Conservation (phyloP, 2,329 filamentous ascomycete genomes). For the Thyridium curvatum region DNA sequence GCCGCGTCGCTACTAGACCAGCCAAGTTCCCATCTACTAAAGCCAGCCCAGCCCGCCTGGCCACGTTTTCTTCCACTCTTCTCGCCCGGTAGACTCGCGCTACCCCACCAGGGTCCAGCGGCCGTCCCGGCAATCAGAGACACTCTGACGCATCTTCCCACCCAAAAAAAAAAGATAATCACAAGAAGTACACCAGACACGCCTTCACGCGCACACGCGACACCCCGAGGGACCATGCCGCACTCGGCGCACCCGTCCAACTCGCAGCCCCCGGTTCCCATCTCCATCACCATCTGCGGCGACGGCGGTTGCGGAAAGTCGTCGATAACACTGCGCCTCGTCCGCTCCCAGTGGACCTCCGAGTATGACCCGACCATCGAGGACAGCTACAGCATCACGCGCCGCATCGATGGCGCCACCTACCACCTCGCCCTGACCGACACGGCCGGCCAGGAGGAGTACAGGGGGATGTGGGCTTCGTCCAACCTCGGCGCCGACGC, state of each 20-base stretch:
- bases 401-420: conserved; percentile 70
- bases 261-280: conserved; percentile 41
- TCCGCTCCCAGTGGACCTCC: conserved; percentile 76
- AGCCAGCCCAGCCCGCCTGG: too few relatives aligned
- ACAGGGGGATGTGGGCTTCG: conserved; percentile 78
- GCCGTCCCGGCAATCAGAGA: too few relatives aligned
- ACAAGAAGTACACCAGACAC: too few relatives aligned
- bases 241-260: conserved; percentile 11
- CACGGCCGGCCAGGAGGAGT: conserved; percentile 86
- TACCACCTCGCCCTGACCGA: conserved; percentile 78
- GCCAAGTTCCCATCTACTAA: too few relatives aligned
- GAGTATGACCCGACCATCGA: conserved; percentile 79
- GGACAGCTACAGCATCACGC: conserved; percentile 80
- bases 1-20: too few relatives aligned
- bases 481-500: conserved; percentile 75
- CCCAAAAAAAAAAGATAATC: too few relatives aligned
- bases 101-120: too few relatives aligned
- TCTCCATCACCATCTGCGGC: conserved; percentile 77
- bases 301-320: conserved; percentile 83
- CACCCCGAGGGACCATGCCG: conserved; percentile 3
- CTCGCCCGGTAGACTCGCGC: too few relatives aligned
- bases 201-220: not conserved
- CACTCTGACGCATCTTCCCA: too few relatives aligned
- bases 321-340: conserved; percentile 75
- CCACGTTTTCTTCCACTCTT: too few relatives aligned